Evolutionary conservation across 495 filamentous ascomycete genomes (phyloP).

Genomic region (Ascodesmis nigricans): DNA sequence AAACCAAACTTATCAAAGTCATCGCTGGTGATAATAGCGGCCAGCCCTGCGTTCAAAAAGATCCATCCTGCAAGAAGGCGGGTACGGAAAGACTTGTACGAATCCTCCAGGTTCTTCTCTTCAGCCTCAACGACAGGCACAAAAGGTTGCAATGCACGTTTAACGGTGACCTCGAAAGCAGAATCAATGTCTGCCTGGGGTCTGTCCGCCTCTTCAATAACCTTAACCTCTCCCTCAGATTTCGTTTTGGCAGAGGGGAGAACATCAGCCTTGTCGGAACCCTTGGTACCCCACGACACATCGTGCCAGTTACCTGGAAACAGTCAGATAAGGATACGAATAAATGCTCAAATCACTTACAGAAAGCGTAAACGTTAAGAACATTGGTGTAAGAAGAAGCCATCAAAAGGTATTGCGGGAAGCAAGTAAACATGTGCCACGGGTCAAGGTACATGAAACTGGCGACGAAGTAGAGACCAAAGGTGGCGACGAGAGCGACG

Average conservation of each 20-base stretch:
- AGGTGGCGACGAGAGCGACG: slow-evolving; percentile 78
- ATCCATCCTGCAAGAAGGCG: slow-evolving; percentile 80
- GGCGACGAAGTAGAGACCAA: slow-evolving; percentile 93
- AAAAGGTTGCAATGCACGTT: slow-evolving; percentile 71
- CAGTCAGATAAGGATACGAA: not conserved
- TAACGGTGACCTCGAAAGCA: slow-evolving; percentile 90
- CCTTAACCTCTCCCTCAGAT: slow-evolving; percentile 60
- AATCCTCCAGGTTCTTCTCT: slow-evolving; percentile 79
- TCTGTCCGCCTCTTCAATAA: slow-evolving; percentile 89
- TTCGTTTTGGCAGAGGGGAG: slow-evolving; percentile 70
- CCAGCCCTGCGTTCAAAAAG: slow-evolving; percentile 73
- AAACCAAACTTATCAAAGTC: slow-evolving; percentile 64
- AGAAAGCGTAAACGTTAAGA: slow-evolving; percentile 93
- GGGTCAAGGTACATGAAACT: slow-evolving; percentile 97
- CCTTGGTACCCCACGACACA: slow-evolving; percentile 99
- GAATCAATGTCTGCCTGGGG: slow-evolving; percentile 96
- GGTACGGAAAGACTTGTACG: slow-evolving; percentile 97
- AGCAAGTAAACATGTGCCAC: slow-evolving; percentile 99
- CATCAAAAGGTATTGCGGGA: slow-evolving; percentile 74
- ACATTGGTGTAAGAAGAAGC: slow-evolving; percentile 99
- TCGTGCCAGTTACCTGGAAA: slow-evolving; percentile 87
- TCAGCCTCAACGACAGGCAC: slow-evolving; percentile 49
- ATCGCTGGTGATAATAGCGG: slow-evolving; percentile 77
- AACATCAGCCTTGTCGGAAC: slow-evolving; percentile 89
- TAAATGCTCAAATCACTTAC: not conserved